Evolutionary conservation across 1,139 yeast genomes (phyloP), one percentile per base, ranked within the genome.

Genomic region (Saccharomycopsis crataegensis): DNA sequence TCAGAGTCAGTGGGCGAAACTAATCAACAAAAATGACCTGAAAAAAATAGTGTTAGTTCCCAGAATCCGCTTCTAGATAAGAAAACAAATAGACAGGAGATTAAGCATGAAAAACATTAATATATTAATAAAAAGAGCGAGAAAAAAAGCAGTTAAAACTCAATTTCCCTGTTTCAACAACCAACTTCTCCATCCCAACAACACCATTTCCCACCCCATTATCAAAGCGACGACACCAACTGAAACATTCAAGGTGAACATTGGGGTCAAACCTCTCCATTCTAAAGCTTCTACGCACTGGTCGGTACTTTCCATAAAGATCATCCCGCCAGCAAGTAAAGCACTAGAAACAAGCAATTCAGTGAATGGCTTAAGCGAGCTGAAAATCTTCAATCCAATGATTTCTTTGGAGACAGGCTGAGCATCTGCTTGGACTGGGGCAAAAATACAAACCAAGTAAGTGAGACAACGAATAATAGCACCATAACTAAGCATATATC

Each of bases 221-320:
- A 90, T 60, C 53, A 93, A 73, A 3, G 93, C 79, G 38, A 85
- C 75, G 43, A 82, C 58, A 7, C 99, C 98, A 59, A 93, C 86
- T 57, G 86, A 79, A 44, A 93, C 78, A 65, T 90, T 91, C 64
- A 91, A 78, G 0, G 93, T 86, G 69, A 93, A 91, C 97, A 93
- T 91, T 53, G 87, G 75, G 42, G 94, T 89, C 58, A 82, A 76
- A 1, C 96, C 96, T 64, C 91, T 77, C 68, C 84, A 91, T 61
- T 91, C 93, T 71, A 91, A 75, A 17, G 90, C 89, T 60, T 80
- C 80, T 34, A 93, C 80, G 6, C 89, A 80, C 59, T 94, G 94
- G 63, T 86, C 90, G 50, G 95, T 86, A 56, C 94, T 83, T 68
- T 89, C 90, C 91, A 91, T 89, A 66, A 93, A 93, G 32, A 93